phyloP scores from a whole-genome alignment of 2,329 filamentous ascomycete genomes.

The Beauveria sp. region DNA sequence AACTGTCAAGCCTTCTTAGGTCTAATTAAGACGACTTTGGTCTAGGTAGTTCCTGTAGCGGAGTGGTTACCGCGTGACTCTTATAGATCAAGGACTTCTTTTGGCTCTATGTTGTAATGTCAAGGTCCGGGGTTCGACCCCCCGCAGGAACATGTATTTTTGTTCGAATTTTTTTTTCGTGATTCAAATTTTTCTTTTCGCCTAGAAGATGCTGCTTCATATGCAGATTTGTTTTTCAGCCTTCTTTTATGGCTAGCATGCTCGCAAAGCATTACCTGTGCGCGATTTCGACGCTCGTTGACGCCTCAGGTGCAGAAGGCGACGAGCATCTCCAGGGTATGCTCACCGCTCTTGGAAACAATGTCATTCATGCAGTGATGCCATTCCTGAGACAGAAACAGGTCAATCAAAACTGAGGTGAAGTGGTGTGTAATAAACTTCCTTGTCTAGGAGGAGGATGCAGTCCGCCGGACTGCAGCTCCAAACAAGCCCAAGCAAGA shows the following conservation, averaged over 20 bases:
- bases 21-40: background rate
- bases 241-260: background rate
- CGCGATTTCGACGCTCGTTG: background rate
- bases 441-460: background rate
- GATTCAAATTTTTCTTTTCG: background rate
- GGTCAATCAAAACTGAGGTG: background rate
- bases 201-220: background rate
- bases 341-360: background rate
- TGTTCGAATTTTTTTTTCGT: background rate
- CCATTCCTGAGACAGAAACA: background rate
- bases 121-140: conserved; percentile 24
- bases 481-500: background rate
- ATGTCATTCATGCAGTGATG: conserved; percentile 1
- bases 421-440: background rate
- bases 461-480: background rate
- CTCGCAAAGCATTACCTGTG: background rate
- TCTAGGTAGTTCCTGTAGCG: conserved; percentile 20
- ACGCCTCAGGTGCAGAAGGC: background rate
- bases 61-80: conserved; percentile 24
- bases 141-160: conserved; percentile 19
- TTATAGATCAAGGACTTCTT: conserved; percentile 18
- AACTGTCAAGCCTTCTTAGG: background rate
- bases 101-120: conserved; percentile 19
- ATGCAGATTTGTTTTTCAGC: background rate
- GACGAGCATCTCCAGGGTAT: background rate